Conservation (phyloP, 352 stramenopile genomes). For the Paralagenidium karlingii region DNA sequence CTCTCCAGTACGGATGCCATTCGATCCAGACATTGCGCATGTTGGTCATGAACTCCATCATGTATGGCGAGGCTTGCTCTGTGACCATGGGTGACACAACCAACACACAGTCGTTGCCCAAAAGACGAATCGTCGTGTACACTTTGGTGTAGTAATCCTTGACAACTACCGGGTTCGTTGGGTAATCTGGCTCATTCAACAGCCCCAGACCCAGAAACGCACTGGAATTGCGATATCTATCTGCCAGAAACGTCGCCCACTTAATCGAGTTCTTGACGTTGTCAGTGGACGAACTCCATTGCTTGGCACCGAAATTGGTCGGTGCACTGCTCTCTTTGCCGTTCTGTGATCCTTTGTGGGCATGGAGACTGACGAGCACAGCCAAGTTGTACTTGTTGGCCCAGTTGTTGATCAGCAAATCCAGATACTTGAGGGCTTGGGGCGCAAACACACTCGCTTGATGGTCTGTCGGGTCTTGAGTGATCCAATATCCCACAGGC, state of each 20-base stretch:
- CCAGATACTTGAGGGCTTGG: constrained; percentile 41
- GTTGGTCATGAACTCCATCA: constrained; percentile 27
- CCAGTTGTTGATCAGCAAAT: constrained; percentile 70
- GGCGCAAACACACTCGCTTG: constrained; percentile 28
- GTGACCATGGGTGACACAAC: constrained; percentile 33
- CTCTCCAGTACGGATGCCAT: constrained; percentile 40
- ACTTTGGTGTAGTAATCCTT: constrained; percentile 37
- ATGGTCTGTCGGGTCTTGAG: constrained; percentile 22
- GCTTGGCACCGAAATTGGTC: constrained; percentile 16
- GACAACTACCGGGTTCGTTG: constrained; percentile 27
- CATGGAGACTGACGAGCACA: constrained; percentile 74
- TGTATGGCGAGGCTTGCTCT: constrained; percentile 22
- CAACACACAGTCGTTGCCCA: constrained; percentile 43
- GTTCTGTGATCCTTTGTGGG: constrained; percentile 64
- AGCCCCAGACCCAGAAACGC: constrained; percentile 60
- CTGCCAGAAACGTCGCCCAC: constrained; percentile 30
- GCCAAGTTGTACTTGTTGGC: constrained; percentile 40
- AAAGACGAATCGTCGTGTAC: constrained; percentile 39
- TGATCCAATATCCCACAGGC: constrained; percentile 72
- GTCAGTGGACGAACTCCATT: constrained; percentile 34
- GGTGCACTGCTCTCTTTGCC: constrained; percentile 61
- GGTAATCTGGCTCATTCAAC: constrained; percentile 67
- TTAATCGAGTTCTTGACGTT: constrained; percentile 60
- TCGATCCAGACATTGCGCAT: constrained; percentile 31
- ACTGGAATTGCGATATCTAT: constrained; percentile 20